Base-by-base conservation (phyloP, 352 stramenopile genomes). In the Pythium volutum region DNA sequence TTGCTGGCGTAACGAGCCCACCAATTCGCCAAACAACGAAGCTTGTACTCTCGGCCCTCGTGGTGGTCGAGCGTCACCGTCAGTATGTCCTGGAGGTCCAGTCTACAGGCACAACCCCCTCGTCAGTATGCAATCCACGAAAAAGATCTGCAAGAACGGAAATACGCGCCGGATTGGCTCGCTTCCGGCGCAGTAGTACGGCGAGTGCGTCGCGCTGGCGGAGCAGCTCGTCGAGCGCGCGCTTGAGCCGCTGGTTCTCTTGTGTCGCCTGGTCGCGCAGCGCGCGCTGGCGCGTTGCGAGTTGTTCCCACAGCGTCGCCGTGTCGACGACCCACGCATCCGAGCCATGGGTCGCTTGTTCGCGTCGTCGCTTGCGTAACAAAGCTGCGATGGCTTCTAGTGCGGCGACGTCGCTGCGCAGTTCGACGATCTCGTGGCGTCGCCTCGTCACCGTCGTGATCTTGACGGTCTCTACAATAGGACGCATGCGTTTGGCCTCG, bases 231-330 rank as follows among this genome's bases (percentile, higher is more conserved):
- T 84, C 71, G 39, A 87, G 57, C 27, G 77, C 64, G 6, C 64
- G 50, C 51, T 74, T 74, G 3, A 87, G 64, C 9, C 70, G 58
- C 16, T 71, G 66, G 43, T 87, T 87, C 66, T 87, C 77, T 15
- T 66, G 42, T 48, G 82, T 71, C 0, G 69, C 64, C 55, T 82
- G 42, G 4, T 49, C n/a, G 16, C 53, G 25, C 8, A 39, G 23
- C 39, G 25, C 25, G 2, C 48, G 31, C 26, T 60, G 53, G 23
- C 53, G 53, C 23, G 27, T 26, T 23, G 53, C 53, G 4, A 60
- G 6, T 14, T 3, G 25, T 18, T 52, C 53, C 53, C 53, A 60
- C 39, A 43, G 10, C 25, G 72, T 72, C 31, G 16, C 69, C 47
- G 39, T 82, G 74, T 41, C 62, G 3, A 42, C 16, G 3, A 42